These are phyloP conservation scores for Fragosphaeria purpurea DNA, from an alignment of 2,329 filamentous ascomycete species.

Conservation along the genomic window DNA sequence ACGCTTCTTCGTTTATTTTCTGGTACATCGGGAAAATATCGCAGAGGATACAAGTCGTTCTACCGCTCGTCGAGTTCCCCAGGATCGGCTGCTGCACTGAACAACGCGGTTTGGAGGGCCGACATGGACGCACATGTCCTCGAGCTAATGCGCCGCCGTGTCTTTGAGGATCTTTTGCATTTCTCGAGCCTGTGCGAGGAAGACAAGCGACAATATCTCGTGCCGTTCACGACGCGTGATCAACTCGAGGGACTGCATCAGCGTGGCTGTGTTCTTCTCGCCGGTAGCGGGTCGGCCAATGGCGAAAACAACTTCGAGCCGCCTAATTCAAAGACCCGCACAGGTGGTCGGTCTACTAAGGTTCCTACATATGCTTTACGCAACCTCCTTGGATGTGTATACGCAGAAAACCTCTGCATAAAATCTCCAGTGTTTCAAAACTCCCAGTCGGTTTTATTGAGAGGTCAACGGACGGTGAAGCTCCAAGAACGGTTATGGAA, in stretches of 20 bases:
- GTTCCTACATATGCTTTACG: not conserved
- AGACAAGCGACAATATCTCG: conserved; percentile 27
- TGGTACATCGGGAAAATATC: conserved; percentile 7
- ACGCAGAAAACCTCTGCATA: not conserved
- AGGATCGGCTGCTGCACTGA: not conserved
- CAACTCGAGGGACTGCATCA: not conserved
- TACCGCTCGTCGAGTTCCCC: not conserved
- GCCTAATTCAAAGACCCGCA: too few species aligned
- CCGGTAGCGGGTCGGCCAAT: too few species aligned
- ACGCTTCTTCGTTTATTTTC: conserved; percentile 21
- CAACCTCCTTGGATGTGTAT: not conserved
- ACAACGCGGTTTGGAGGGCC: conserved; percentile 32
- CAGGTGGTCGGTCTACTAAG: too few species aligned
- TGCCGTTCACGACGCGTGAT: conserved; percentile 22
- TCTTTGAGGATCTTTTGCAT: conserved; percentile 35
- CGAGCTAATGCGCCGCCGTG: conserved; percentile 36
- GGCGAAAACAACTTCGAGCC: not conserved
- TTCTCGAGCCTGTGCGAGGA: conserved; percentile 22
- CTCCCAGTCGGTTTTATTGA: not conserved
- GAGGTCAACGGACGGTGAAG: not conserved
- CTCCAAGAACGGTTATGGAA: conserved; percentile 3
- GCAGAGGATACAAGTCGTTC: conserved; percentile 7
- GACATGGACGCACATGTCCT: conserved; percentile 49
- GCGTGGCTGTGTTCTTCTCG: conserved; percentile 8
- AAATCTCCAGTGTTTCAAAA: not conserved